Percentiles rank a stretch among this genome's conserved stretches.
These are phyloP conservation scores for Talaromyces amestolkiae DNA, from an alignment of 2,329 filamentous ascomycete genomes.

Conservation along the genomic window DNA sequence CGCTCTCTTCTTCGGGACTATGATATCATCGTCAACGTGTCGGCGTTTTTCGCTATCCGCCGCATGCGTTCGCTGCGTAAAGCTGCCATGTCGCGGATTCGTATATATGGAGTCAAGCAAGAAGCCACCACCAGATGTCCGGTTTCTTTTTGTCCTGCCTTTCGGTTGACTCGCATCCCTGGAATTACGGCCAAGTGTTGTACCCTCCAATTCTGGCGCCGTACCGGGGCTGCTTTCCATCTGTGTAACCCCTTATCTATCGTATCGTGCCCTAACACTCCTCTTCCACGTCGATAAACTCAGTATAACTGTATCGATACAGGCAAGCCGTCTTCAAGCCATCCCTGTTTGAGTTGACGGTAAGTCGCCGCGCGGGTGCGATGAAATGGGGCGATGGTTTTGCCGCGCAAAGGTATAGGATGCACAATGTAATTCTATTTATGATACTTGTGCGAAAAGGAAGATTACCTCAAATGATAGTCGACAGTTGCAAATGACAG, in stretches of 20 bases:
- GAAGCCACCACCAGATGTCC: slow-evolving; percentile 35
- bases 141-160: slow-evolving; percentile 14
- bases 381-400: background rate
- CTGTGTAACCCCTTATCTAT: slow-evolving; percentile 5
- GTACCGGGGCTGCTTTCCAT: slow-evolving; percentile 31
- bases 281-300: background rate
- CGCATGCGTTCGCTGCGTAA: slow-evolving; percentile 27
- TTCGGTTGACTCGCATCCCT: slow-evolving; percentile 32
- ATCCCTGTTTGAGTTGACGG: background rate
- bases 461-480: background rate
- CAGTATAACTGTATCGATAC: background rate
- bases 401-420: background rate
- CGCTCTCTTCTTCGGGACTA: slow-evolving; percentile 38
- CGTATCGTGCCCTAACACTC: background rate
- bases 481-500: background rate
- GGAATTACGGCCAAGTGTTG: slow-evolving; percentile 37
- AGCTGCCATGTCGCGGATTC: slow-evolving; percentile 28
- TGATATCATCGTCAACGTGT: slow-evolving; percentile 34
- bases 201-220: slow-evolving; percentile 36
- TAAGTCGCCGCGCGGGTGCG: background rate
- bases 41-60: slow-evolving; percentile 43
- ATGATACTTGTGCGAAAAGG: background rate
- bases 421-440: background rate
- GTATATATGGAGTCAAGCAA: slow-evolving; percentile 45
- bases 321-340: slow-evolving; percentile 7